A percentile compares a stretch with the other conserved stretches of the same genome.
Evolutionary conservation across 495 filamentous ascomycete species (phyloP).

Genomic region (Penicillium nucicola): DNA sequence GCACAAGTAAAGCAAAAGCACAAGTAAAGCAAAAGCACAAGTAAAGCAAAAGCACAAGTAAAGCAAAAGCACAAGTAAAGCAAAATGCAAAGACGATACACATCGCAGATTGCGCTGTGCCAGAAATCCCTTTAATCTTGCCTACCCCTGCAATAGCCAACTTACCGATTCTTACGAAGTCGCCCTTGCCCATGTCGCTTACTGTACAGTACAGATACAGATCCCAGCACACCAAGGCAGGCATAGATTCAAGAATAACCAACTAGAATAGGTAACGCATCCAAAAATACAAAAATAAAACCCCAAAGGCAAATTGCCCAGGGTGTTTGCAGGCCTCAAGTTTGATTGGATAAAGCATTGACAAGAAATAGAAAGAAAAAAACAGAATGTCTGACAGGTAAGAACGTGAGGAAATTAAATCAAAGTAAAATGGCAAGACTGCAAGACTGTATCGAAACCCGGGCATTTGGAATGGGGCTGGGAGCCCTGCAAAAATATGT

Average conservation of each 20-base stretch:
- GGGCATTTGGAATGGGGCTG: slow-evolving; percentile 8
- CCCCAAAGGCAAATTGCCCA: not conserved
- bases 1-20: not conserved
- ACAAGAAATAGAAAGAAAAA: not conserved
- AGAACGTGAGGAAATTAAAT: not conserved
- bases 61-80: not conserved
- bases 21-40: too few relatives aligned
- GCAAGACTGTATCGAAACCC: slow-evolving; percentile 1
- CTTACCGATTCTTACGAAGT: not conserved
- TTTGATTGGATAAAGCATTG: not conserved
- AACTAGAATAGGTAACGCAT: not conserved
- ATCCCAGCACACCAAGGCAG: too few relatives aligned
- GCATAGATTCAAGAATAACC: not conserved
- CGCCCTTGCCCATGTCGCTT: too few relatives aligned
- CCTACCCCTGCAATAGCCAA: not conserved
- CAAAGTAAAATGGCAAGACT: not conserved
- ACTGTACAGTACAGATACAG: too few relatives aligned
- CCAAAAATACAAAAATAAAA: not conserved
- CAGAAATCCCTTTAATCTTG: slow-evolving; percentile 1
- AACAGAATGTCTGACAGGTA: not conserved
- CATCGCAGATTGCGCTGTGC: too few relatives aligned
- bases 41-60: too few relatives aligned
- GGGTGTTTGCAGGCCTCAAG: not conserved
- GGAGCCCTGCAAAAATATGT: slow-evolving; percentile 14
- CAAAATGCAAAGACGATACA: not conserved